Conservation (phyloP, 2,329 filamentous ascomycete genomes). For the Colletotrichum melonis region DNA sequence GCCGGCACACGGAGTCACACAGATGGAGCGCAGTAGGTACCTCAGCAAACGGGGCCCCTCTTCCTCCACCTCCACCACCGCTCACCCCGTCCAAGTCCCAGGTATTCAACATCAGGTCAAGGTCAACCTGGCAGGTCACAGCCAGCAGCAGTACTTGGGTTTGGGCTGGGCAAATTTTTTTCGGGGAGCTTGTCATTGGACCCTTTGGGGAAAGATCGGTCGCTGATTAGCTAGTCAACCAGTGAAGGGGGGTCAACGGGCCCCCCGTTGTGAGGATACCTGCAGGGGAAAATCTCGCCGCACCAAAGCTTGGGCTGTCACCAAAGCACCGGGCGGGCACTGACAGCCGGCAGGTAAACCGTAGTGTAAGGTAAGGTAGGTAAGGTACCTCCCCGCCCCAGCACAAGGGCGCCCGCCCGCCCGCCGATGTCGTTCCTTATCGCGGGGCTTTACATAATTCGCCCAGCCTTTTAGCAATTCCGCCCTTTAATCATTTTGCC, state of each 20-base stretch:
- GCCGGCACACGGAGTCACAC: constrained; percentile 30
- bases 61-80: background rate
- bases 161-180: constrained; percentile 24
- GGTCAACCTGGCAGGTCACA: background rate
- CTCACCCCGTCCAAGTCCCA: background rate
- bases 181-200: constrained; percentile 36
- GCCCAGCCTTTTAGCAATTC: background rate
- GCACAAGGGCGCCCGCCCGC: background rate
- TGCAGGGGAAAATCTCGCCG: constrained; percentile 26
- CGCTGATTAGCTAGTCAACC: constrained; percentile 15
- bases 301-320: background rate
- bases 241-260: constrained; percentile 4
- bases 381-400: background rate
- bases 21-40: background rate
- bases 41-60: background rate
- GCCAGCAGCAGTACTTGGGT: constrained; percentile 7
- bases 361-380: no score
- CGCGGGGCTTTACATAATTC: constrained; percentile 31
- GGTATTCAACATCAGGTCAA: background rate
- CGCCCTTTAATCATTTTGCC: background rate
- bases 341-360: no score
- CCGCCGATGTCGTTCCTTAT: constrained; percentile 33
- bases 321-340: background rate
- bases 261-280: background rate
- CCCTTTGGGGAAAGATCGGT: constrained; percentile 19